phyloP scores from a whole-genome alignment of 1,139 yeast species.

The Suhomyces coccinellae region DNA sequence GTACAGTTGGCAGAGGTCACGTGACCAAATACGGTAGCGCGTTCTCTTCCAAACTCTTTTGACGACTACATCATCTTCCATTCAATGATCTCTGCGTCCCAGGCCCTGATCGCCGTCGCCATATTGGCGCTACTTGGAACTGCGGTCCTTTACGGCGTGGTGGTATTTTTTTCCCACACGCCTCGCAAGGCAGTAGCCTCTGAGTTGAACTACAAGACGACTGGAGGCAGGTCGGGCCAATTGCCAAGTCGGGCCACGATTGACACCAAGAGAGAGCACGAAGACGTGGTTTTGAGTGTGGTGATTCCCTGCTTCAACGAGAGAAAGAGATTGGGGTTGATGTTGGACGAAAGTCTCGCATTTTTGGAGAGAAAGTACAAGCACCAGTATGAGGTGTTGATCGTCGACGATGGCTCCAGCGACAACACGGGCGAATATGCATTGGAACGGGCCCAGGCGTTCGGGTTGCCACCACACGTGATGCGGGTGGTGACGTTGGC shows the following conservation, averaged over 20 bases:
- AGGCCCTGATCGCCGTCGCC: neutral
- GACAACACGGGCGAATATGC: constrained; percentile 82
- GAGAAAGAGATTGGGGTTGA: constrained; percentile 63
- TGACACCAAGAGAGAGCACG: constrained; percentile 12
- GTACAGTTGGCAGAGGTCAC: too few relatives aligned
- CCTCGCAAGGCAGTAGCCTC: constrained; percentile 58
- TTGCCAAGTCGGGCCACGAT: constrained; percentile 34
- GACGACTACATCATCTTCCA: neutral
- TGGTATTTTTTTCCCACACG: constrained; percentile 56
- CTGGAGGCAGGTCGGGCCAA: constrained; percentile 27
- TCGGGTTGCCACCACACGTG: constrained; percentile 54
- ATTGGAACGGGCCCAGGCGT: constrained; percentile 56
- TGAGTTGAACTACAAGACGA: constrained; percentile 53
- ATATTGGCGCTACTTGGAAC: constrained; percentile 4
- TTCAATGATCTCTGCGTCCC: constrained; percentile 5
- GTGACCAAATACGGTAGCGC: neutral
- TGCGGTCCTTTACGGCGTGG: constrained; percentile 36
- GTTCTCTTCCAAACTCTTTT: neutral
- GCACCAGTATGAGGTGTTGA: constrained; percentile 65
- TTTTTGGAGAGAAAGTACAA: constrained; percentile 44
- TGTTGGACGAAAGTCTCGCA: constrained; percentile 76
- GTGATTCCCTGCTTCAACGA: constrained; percentile 94
- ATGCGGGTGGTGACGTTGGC: constrained; percentile 68
- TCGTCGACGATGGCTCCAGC: constrained; percentile 89
- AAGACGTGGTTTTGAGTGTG: constrained; percentile 57